Conservation (phyloP, 2,329 filamentous ascomycete species). For the Alternaria solani region DNA sequence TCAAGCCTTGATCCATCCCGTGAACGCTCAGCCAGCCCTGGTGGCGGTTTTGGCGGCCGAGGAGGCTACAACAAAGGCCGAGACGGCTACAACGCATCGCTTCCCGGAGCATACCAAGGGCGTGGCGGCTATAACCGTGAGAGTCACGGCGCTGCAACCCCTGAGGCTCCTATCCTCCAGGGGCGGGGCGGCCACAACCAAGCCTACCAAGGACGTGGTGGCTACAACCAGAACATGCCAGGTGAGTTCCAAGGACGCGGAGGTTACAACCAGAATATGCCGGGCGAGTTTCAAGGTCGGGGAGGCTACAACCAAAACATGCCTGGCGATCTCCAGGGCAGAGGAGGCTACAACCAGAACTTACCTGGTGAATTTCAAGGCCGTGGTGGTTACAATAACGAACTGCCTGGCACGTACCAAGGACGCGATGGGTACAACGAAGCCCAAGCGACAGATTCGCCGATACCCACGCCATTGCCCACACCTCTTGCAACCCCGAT, state of each 20-base stretch:
- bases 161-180: slow-evolving; percentile 32
- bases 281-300: slow-evolving; percentile 39
- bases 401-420: slow-evolving; percentile 39
- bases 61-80: slow-evolving; percentile 47
- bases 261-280: slow-evolving; percentile 41
- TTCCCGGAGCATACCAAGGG: slow-evolving; percentile 41
- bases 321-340: slow-evolving; percentile 44
- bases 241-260: slow-evolving; percentile 39
- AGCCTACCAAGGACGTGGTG: slow-evolving; percentile 41
- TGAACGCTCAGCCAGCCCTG: slow-evolving; percentile 44
- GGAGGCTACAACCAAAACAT: slow-evolving; percentile 45
- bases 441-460: slow-evolving; percentile 40
- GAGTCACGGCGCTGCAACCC: slow-evolving; percentile 23
- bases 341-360: slow-evolving; percentile 42
- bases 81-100: slow-evolving; percentile 46
- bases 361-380: slow-evolving; percentile 43
- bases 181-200: slow-evolving; percentile 26
- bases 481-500: slow-evolving; percentile 36
- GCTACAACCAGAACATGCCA: slow-evolving; percentile 39
- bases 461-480: slow-evolving; percentile 40
- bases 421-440: slow-evolving; percentile 50
- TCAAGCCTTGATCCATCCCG: slow-evolving; percentile 39
- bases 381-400: slow-evolving; percentile 45
- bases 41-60: slow-evolving; percentile 41
- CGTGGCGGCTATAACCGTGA: slow-evolving; percentile 43